These are phyloP conservation scores for Solanum hybrid DNA, from an alignment of 305 asterid genomes.

Conservation along the genomic window DNA sequence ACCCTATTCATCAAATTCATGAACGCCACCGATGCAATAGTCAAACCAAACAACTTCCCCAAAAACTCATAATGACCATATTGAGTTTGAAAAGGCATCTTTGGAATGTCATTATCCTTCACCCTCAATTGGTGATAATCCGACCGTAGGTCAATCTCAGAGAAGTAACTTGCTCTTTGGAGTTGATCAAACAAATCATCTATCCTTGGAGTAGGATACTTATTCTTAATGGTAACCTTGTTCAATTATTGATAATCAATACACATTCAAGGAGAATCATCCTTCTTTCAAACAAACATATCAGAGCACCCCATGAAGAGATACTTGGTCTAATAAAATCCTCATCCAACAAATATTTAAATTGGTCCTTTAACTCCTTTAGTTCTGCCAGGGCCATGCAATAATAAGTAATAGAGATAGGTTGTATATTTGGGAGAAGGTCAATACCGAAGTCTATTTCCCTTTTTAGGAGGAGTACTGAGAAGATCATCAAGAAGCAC, in stretches of 20 bases:
- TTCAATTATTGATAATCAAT: background rate
- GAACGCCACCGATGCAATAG: background rate
- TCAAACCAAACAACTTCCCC: background rate
- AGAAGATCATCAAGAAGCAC: background rate
- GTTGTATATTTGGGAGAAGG: fast-evolving
- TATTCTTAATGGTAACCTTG: background rate
- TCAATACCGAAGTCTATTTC: background rate
- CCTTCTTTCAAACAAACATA: background rate
- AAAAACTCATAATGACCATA: background rate
- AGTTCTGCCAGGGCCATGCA: fast-evolving
- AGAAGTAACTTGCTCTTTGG: background rate
- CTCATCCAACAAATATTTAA: background rate
- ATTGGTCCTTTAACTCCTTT: background rate
- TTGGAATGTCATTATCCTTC: background rate
- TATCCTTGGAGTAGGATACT: background rate
- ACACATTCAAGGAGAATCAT: background rate
- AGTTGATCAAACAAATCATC: background rate
- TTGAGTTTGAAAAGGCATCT: background rate
- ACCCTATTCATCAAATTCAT: too few species aligned
- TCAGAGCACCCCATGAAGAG: background rate
- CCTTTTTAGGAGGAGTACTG: background rate
- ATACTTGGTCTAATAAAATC: too few species aligned
- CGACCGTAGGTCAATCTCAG: background rate
- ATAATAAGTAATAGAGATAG: background rate
- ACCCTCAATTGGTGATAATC: background rate